phyloP scores from a whole-genome alignment of 805 yeast species.

The Pichia ethanolica region DNA sequence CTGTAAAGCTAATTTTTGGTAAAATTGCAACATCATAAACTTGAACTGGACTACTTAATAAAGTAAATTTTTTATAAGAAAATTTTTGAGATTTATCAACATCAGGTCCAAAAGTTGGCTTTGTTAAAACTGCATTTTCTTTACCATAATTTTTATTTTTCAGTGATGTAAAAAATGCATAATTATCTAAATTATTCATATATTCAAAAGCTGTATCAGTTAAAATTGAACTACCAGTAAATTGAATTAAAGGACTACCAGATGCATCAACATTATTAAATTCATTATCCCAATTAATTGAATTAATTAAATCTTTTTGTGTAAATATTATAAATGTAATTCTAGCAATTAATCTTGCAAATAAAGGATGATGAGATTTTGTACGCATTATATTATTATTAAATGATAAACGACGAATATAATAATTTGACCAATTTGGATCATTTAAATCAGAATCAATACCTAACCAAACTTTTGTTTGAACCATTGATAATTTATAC shows the following conservation, averaged over 20 bases:
- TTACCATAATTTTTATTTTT: conserved; percentile 14
- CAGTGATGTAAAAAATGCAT: conserved; percentile 20
- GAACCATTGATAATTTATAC: conserved; percentile 15
- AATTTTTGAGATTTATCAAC: conserved; percentile 15
- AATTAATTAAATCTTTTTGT: conserved; percentile 20
- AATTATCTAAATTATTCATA: conserved; percentile 17
- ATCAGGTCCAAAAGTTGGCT: conserved; percentile 22
- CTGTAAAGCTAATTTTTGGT: conserved; percentile 26
- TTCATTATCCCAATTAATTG: conserved; percentile 24
- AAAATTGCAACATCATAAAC: conserved; percentile 24
- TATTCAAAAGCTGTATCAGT: conserved; percentile 29
- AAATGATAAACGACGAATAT: conserved; percentile 24
- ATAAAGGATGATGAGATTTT: conserved; percentile 28
- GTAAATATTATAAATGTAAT: conserved; percentile 25
- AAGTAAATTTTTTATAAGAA: conserved; percentile 21
- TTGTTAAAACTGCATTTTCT: conserved; percentile 3
- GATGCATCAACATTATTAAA: conserved; percentile 25
- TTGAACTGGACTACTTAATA: conserved; percentile 25
- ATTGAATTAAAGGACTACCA: conserved; percentile 26
- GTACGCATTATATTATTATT: conserved; percentile 23
- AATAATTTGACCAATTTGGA: conserved; percentile 23
- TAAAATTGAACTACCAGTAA: conserved; percentile 26
- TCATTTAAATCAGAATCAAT: conserved; percentile 25
- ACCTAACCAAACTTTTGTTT: conserved; percentile 16
- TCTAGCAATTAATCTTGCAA: conserved; percentile 27